phyloP scores from a whole-genome alignment of 1,284 basidiomycete species.

The Sporisorium exsertum region DNA sequence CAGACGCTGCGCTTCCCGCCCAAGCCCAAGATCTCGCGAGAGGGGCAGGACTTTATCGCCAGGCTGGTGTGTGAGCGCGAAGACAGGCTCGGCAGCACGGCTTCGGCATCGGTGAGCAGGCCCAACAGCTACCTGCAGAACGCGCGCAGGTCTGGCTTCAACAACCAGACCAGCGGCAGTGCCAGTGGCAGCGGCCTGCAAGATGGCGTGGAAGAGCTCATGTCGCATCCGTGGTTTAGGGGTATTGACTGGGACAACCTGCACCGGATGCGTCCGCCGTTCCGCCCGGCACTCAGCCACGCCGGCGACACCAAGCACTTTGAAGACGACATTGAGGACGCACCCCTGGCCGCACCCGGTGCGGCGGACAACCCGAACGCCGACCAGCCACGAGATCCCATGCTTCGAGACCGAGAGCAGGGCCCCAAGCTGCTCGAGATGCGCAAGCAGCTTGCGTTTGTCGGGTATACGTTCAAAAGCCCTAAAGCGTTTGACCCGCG shows the following conservation, averaged over 20 bases:
- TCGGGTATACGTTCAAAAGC: slow-evolving; percentile 70
- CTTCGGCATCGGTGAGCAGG: slow-evolving; percentile 77
- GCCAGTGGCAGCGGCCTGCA: slow-evolving; percentile 52
- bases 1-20: slow-evolving; percentile 87
- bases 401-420: slow-evolving; percentile 84
- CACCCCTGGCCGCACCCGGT: slow-evolving; percentile 89
- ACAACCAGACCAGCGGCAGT: slow-evolving; percentile 65
- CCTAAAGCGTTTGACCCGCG: slow-evolving; percentile 59
- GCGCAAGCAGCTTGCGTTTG: slow-evolving; percentile 89
- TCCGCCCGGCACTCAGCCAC: slow-evolving; percentile 79
- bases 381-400: slow-evolving; percentile 86
- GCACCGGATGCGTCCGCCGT: slow-evolving; percentile 79
- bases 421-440: slow-evolving; percentile 87
- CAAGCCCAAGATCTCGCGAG: slow-evolving; percentile 82
- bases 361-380: slow-evolving; percentile 75
- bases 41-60: slow-evolving; percentile 87
- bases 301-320: slow-evolving; percentile 68
- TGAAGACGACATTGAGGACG: slow-evolving; percentile 81
- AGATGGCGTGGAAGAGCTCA: slow-evolving; percentile 89
- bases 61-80: slow-evolving; percentile 91
- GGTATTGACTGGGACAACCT: slow-evolving; percentile 59
- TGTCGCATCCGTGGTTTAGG: slow-evolving; percentile 73
- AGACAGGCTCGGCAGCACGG: slow-evolving; percentile 85
- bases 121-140: slow-evolving; percentile 82
- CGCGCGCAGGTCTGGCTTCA: slow-evolving; percentile 80